Evolutionary conservation across 805 yeast species (phyloP).

Genomic region (Candida verbasci): DNA sequence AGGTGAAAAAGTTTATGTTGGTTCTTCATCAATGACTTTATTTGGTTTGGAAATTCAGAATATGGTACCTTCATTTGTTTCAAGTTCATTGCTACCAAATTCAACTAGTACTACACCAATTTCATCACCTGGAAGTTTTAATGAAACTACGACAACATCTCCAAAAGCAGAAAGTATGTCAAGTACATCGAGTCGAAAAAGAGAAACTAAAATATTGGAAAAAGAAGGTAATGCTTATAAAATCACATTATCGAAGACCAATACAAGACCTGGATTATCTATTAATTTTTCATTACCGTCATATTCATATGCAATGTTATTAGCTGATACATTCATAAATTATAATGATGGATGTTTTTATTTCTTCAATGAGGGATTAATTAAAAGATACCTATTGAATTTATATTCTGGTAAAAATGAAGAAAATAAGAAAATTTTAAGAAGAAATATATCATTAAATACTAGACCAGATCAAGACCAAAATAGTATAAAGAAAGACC

Average conservation of each 20-base stretch:
- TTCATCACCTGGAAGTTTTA: conserved; percentile 10
- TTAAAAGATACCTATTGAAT: conserved; percentile 60
- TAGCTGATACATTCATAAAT: conserved; percentile 72
- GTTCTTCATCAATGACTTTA: conserved; percentile 78
- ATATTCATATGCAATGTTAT: conserved; percentile 67
- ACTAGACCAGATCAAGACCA: conserved; percentile 29
- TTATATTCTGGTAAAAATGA: conserved; percentile 50
- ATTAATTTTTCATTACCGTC: conserved; percentile 73
- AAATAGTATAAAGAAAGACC: conserved; percentile 38
- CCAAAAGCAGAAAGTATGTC: conserved; percentile 4
- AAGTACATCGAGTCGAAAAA: conserved; percentile 10
- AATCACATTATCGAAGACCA: conserved; percentile 63
- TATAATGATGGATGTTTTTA: conserved; percentile 84
- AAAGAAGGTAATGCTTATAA: conserved; percentile 75
- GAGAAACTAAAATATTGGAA: conserved; percentile 58
- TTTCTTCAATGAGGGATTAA: conserved; percentile 78
- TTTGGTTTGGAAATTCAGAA: conserved; percentile 76
- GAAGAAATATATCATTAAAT: conserved; percentile 25
- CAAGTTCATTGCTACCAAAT: conserved; percentile 9
- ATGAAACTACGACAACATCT: conserved; percentile 3
- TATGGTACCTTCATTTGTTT: conserved; percentile 40
- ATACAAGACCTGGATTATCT: conserved; percentile 61
- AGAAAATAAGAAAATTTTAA: conserved; percentile 35
- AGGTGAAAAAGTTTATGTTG: conserved; percentile 72
- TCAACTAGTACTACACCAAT: conserved; percentile 6